Base-by-base conservation (phyloP, 108 stramenopile genomes). In the Pseudonitzschia delicatissima region DNA sequence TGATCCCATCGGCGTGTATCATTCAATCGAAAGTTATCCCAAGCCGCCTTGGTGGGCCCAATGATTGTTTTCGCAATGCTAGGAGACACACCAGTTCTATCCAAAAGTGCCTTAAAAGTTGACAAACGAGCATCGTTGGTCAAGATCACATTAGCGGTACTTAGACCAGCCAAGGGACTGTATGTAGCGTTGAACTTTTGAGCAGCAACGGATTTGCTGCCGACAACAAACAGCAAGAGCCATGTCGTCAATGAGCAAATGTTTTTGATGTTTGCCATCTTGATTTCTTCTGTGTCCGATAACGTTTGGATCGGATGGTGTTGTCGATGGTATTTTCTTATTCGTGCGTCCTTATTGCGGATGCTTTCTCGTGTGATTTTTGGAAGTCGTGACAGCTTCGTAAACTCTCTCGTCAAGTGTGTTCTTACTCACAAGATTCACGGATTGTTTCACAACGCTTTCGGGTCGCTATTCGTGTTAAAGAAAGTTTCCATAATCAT, bases 31-130 rank as follows among this genome's bases (percentile, higher is more conserved):
- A 60, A 69, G 26, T 40, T 58, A 4, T 74, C 72, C 28, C 77
- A 82, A 6, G 81, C 81, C 6, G 68, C 81, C 33, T 53, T 77
- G 2, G 65, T 74, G 17, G 77, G 81, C 8, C 73, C 81, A 50
- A 82, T 74, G 29, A 82, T 26, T 2, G 76, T 82, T 39, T 68
- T 42, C 2, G 51, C 80, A 11, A 45, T 23, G 45, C 62, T 62
- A 21, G 72, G 69, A 36, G 67, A 59, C n/a, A 81, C 15, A 29
- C 66, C 76, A 28, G 62, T 66, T 35, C 49, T 31, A 13, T 69
- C 26, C 47, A 81, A 34, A 7, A 72, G 28, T 27, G 40, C 31
- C 21, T 55, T 28, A 15, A 80, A 73, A 27, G 64, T 67, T 23
- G 70, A 51, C 25, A 80, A 29, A 5, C 62, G 65, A 15, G 45